A percentile compares a stretch with the other conserved stretches of the same genome.
These are phyloP conservation scores for Ustilago cynodontis DNA, from an alignment of 1,284 basidiomycete genomes.

Conservation along the genomic window DNA sequence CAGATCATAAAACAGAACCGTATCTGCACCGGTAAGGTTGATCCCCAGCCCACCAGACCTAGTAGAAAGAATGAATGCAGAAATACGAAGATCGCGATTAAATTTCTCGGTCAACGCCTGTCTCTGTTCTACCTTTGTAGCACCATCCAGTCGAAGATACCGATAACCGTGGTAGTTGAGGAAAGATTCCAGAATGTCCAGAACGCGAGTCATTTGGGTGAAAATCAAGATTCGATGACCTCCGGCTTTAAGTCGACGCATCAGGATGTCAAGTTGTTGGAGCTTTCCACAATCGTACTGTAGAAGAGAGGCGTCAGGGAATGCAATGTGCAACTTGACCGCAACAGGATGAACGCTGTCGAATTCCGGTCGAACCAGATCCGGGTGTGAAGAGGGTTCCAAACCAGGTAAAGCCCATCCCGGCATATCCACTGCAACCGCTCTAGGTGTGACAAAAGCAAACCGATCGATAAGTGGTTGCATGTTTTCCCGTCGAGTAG, in stretches of 20 bases:
- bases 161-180: conserved; percentile 92
- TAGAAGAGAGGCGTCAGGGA: conserved; percentile 88
- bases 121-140: conserved; percentile 93
- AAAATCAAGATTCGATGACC: conserved; percentile 94
- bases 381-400: conserved; percentile 45
- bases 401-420: conserved; percentile 75
- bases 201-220: conserved; percentile 94
- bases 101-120: conserved; percentile 97
- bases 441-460: conserved; percentile 84
- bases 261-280: conserved; percentile 82
- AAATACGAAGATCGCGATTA: conserved; percentile 88
- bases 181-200: conserved; percentile 94
- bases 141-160: conserved; percentile 91
- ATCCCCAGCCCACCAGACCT: conserved; percentile 95
- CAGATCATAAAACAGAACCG: conserved; percentile 95
- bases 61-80: conserved; percentile 93
- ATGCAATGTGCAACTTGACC: conserved; percentile 91
- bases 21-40: conserved; percentile 93
- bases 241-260: conserved; percentile 85
- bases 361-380: conserved; percentile 61
- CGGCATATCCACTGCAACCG: conserved; percentile 82
- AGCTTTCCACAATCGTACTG: conserved; percentile 98
- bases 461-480: conserved; percentile 78
- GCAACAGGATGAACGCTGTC: conserved; percentile 77
- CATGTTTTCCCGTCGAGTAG: conserved; percentile 76